Base-by-base conservation (phyloP, 1,139 yeast species). In the Debaryomyces fabryi region DNA sequence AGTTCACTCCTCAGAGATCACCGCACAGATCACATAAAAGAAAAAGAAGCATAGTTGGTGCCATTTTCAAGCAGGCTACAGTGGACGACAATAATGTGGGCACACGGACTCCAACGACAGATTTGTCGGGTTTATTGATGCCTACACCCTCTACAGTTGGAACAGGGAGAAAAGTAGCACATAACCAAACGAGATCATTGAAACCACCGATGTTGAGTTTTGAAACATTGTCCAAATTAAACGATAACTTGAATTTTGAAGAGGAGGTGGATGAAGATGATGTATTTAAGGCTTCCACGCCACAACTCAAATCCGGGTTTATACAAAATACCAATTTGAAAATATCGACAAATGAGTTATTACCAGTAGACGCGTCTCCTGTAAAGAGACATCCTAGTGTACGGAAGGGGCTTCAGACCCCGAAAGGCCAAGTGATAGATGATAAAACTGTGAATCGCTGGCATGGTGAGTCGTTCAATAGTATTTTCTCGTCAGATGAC, bases 71-170 rank as follows among this genome's bases (percentile, higher is more conserved):
- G 12, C 42, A 43, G 32, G 24, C 40, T 12, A 32, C 30, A 2
- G 34, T 18, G 27, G 32, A 34, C 1, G 32, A 34, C 1, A 25
- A 18, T 10, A 13, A 32, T 18, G 21, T 35, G 8, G 21, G 38
- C 7, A 20, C 24, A 10, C 20, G 18, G 42, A 42, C 51, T 6
- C 42, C 52, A 12, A 25, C 16, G 37, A 42, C 34, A 10, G 40
- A 37, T 30, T 44, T 42, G 16, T 65, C 70, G 52, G 72, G 72
- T 4, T 55, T 65, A 33, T 58, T 74, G 34, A 60, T 74, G 44
- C 79, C 79, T 2, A 65, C 71, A n/a, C 78, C 76, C 2, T 70
- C 77, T 0, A 71, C 74, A 0, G 65, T 72, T 5, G 79, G 79
- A 1, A 57, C 73, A 1, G 79, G 79, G 1, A 60, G 79, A 46